Evolutionary conservation across 164 flowering plant species (phyloP).

Genomic region (Dillenia turbinata): DNA sequence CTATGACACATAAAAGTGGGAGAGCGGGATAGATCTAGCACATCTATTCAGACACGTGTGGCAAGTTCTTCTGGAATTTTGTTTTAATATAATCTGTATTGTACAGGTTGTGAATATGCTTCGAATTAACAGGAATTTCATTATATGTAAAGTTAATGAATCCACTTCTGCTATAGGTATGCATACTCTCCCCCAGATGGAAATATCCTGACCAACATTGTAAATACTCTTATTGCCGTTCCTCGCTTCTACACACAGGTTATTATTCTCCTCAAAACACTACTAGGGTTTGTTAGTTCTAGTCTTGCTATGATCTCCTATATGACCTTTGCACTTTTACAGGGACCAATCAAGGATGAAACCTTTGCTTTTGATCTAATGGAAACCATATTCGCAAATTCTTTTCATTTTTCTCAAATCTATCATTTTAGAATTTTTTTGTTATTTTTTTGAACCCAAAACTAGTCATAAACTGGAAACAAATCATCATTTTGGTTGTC

Average conservation of each 20-base stretch:
- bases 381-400: not conserved
- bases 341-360: too few species aligned
- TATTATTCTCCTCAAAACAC: not conserved
- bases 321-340: too few species aligned
- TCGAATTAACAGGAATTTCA: too few species aligned
- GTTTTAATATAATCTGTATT: not conserved
- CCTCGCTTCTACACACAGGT: slow-evolving; percentile 98
- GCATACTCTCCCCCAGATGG: slow-evolving; percentile 98
- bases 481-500: not conserved
- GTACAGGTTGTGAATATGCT: not conserved
- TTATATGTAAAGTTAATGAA: not conserved
- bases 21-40: too few species aligned
- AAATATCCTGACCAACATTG: slow-evolving; percentile 88
- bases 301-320: too few species aligned
- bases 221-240: slow-evolving; percentile 96
- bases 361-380: too few species aligned
- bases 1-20: too few species aligned
- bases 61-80: too few species aligned
- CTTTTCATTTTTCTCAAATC: not conserved
- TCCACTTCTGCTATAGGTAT: slow-evolving; percentile 50
- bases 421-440: too few species aligned
- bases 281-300: not conserved
- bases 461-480: not conserved
- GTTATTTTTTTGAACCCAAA: not conserved
- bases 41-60: too few species aligned